Evolutionary conservation across 768 basidiomycete genomes (phyloP).

Genomic region (Rubroboletus pulcherrimus): DNA sequence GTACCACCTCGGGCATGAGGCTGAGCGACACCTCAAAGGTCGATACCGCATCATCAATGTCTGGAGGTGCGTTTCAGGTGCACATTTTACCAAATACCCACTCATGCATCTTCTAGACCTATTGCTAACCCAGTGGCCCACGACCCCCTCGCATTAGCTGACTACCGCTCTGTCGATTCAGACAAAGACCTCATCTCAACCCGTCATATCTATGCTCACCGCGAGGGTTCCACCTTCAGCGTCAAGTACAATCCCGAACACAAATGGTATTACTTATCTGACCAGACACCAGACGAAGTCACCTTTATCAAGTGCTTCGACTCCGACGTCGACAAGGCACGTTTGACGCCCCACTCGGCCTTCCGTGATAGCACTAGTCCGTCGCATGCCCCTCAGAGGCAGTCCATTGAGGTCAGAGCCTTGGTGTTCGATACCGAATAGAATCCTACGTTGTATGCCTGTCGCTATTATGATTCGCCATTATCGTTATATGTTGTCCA

Average conservation of each 20-base stretch:
- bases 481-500: neutral
- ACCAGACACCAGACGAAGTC: conserved; percentile 41
- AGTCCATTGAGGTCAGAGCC: conserved; percentile 43
- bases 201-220: conserved; percentile 34
- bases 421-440: conserved; percentile 42
- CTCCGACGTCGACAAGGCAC: conserved; percentile 37
- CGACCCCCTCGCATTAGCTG: conserved; percentile 39
- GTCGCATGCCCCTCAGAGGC: conserved; percentile 34
- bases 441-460: neutral
- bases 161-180: conserved; percentile 37
- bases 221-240: conserved; percentile 34
- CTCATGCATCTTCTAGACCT: conserved; percentile 22
- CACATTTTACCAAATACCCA: neutral
- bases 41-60: conserved; percentile 46
- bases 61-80: conserved; percentile 32
- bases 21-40: conserved; percentile 37
- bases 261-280: conserved; percentile 38
- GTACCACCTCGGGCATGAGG: conserved; percentile 38
- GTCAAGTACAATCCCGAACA: conserved; percentile 36
- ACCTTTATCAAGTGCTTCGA: conserved; percentile 45
- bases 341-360: conserved; percentile 42
- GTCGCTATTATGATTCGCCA: neutral
- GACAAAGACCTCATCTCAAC: conserved; percentile 36
- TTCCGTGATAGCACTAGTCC: conserved; percentile 37
- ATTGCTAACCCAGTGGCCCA: conserved; percentile 38